Percentiles rank a stretch among this genome's conserved stretches.
Evolutionary conservation across 2,329 filamentous ascomycete species (phyloP).

Genomic region (Paecilomyces formosus): DNA sequence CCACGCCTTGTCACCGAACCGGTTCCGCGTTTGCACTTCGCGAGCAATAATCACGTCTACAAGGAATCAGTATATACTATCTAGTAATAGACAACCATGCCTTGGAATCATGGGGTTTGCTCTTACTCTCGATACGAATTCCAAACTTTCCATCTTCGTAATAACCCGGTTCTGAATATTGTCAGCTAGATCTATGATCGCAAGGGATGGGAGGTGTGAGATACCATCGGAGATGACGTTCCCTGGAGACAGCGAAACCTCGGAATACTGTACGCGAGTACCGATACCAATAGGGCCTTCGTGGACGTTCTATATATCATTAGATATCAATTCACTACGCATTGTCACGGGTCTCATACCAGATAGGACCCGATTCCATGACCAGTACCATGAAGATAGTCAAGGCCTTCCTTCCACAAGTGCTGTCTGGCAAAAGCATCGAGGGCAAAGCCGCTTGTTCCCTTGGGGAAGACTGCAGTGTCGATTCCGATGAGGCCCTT

Average conservation of each 20-base stretch:
- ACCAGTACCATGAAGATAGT: conserved; percentile 93
- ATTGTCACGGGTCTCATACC: conserved; percentile 17
- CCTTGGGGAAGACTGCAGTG: conserved; percentile 81
- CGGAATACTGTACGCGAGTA: conserved; percentile 81
- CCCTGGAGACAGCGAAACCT: conserved; percentile 80
- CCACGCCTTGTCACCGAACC: conserved; percentile 90
- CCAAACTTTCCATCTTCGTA: conserved; percentile 95
- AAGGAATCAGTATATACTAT: conserved; percentile 5
- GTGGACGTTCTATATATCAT: conserved; percentile 64
- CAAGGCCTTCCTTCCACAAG: conserved; percentile 85
- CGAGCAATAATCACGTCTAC: conserved; percentile 76
- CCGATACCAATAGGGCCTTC: conserved; percentile 96
- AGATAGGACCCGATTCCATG: conserved; percentile 92
- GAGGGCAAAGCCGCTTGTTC: conserved; percentile 86
- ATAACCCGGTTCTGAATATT: conserved; percentile 68
- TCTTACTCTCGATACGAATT: conserved; percentile 78
- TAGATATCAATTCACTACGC: conserved; percentile 6
- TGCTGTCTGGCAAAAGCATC: conserved; percentile 84
- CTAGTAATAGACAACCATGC: neutral
- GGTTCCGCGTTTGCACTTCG: conserved; percentile 77
- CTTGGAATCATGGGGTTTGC: neutral
- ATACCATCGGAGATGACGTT: conserved; percentile 81
- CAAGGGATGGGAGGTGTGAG: conserved; percentile 2
- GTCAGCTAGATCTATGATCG: conserved; percentile 6
- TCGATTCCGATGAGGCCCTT: conserved; percentile 92